phyloP scores from a whole-genome alignment of 1,284 basidiomycete species.

The Fistulinella cinereoalba region DNA sequence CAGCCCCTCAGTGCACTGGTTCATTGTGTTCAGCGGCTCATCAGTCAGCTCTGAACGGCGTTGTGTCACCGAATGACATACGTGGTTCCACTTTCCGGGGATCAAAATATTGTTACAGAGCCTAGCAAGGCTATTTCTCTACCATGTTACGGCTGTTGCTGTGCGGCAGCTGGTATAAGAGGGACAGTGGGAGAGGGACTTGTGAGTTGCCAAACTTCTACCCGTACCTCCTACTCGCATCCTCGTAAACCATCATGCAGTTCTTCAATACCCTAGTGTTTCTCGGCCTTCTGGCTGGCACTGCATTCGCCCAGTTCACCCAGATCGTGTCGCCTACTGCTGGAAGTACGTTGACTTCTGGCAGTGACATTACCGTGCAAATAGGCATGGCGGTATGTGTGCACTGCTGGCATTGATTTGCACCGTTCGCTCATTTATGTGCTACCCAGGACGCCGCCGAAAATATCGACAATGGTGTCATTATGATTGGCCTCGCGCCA shows the following conservation, averaged over 20 bases:
- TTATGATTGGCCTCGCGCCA: slow-evolving; percentile 24
- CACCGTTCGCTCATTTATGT: background rate
- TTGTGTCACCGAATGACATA: background rate
- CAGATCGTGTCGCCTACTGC: slow-evolving; percentile 9
- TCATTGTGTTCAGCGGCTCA: background rate
- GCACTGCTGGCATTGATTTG: background rate
- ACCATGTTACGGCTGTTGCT: background rate
- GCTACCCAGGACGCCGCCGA: slow-evolving; percentile 15
- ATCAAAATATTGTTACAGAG: no score
- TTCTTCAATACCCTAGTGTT: slow-evolving; percentile 15
- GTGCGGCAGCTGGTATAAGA: slow-evolving; percentile 17
- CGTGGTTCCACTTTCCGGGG: no score
- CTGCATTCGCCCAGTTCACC: slow-evolving; percentile 21
- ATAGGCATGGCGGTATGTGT: slow-evolving; percentile 21
- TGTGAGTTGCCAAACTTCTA: background rate
- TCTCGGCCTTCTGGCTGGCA: slow-evolving; percentile 10
- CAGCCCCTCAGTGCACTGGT: background rate
- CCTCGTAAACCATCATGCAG: slow-evolving; percentile 6
- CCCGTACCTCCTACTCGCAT: background rate
- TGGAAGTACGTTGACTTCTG: slow-evolving; percentile 9
- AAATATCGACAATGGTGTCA: slow-evolving; percentile 25
- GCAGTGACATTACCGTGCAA: slow-evolving; percentile 18
- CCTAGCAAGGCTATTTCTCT: no score
- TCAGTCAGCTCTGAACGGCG: slow-evolving; percentile 3
- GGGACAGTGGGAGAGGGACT: background rate